These are phyloP conservation scores for Pterocarpus santalinus DNA, from an alignment of 306 rosid genomes.

Conservation along the genomic window DNA sequence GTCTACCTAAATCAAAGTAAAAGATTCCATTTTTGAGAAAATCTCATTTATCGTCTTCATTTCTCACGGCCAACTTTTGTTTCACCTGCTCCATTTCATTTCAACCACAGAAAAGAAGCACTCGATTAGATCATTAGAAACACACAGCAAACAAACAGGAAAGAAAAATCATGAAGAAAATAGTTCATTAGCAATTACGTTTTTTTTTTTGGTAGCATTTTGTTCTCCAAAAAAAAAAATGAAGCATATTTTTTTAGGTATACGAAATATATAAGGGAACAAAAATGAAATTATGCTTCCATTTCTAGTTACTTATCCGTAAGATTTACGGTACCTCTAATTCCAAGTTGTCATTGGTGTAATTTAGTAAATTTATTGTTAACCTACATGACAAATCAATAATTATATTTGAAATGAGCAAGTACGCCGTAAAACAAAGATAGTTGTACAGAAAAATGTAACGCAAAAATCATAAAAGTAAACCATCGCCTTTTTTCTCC, in stretches of 20 bases:
- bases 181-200: not conserved
- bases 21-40: constrained; percentile 18
- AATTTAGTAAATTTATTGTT: not conserved
- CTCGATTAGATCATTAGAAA: not conserved
- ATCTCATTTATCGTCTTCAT: not conserved
- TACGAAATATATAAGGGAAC: not conserved
- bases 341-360: not conserved
- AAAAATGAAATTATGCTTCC: too few species aligned
- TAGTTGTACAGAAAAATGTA: not conserved
- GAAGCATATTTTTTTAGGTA: not conserved
- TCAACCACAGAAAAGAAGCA: constrained; percentile 10
- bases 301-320: not conserved
- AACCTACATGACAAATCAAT: not conserved
- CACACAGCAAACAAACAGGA: not conserved
- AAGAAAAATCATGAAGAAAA: not conserved
- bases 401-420: not conserved
- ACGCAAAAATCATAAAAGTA: too few species aligned
- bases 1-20: not conserved
- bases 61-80: constrained; percentile 6
- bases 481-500: not conserved
- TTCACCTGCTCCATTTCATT: constrained; percentile 21
- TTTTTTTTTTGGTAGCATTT: not conserved
- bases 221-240: not conserved
- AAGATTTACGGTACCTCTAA: not conserved
- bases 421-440: not conserved